Percentiles rank a stretch among this genome's conserved stretches.
phyloP scores from a whole-genome alignment of 2,329 filamentous ascomycete genomes.

The Bipolaris cookei region DNA sequence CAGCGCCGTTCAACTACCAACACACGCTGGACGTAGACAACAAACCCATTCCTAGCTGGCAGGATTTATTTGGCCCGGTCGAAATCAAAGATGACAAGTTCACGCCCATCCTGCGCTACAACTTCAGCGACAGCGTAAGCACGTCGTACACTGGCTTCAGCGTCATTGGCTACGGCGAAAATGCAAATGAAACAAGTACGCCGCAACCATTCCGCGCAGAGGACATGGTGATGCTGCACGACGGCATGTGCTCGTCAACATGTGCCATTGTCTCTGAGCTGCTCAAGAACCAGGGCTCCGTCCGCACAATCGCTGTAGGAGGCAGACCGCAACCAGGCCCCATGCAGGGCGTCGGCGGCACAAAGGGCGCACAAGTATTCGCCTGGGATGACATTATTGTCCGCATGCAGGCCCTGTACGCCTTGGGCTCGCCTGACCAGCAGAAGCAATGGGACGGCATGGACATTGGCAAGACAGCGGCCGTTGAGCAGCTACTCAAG shows the following conservation, averaged over 20 bases:
- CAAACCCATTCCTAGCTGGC: constrained; percentile 42
- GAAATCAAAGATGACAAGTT: constrained; percentile 42
- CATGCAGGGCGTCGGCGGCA: constrained; percentile 55
- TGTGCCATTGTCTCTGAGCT: constrained; percentile 56
- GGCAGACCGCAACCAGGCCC: constrained; percentile 51
- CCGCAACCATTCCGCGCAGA: constrained; percentile 48
- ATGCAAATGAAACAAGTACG: constrained; percentile 37
- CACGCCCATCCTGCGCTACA: constrained; percentile 47
- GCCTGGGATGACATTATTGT: constrained; percentile 43
- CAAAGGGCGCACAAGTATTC: constrained; percentile 52
- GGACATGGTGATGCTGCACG: constrained; percentile 53
- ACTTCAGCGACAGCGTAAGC: constrained; percentile 43
- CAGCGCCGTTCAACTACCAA: constrained; percentile 43
- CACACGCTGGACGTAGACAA: constrained; percentile 41
- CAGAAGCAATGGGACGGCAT: constrained; percentile 38
- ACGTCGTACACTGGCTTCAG: constrained; percentile 40
- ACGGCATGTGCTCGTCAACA: constrained; percentile 56
- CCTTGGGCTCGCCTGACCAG: constrained; percentile 40
- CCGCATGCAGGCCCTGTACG: constrained; percentile 40
- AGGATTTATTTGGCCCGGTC: constrained; percentile 47
- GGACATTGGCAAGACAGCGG: constrained; percentile 41
- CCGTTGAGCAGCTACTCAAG: constrained; percentile 43
- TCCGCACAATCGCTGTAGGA: constrained; percentile 53
- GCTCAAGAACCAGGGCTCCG: constrained; percentile 53
- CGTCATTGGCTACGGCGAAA: constrained; percentile 40